Evolutionary conservation across 2,329 filamentous ascomycete genomes (phyloP).

Genomic region (Colletotrichum lini): DNA sequence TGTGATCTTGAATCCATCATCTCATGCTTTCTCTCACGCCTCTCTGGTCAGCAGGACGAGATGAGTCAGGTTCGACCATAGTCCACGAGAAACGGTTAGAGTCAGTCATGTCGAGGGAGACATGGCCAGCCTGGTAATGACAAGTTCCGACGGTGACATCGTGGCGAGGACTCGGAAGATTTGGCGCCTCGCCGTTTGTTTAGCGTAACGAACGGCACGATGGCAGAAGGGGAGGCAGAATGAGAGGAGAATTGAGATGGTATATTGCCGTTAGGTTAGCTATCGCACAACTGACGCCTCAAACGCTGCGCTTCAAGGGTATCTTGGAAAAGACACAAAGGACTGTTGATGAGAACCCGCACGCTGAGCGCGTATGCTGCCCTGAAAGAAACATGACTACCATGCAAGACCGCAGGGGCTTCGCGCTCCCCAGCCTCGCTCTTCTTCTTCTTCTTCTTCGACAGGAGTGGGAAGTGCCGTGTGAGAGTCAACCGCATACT

Average conservation of each 20-base stretch:
- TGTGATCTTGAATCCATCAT: background rate
- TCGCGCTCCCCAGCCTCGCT: background rate
- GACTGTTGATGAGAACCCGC: constrained; percentile 8
- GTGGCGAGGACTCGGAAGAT: too few relatives aligned
- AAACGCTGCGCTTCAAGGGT: constrained; percentile 34
- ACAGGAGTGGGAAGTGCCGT: background rate
- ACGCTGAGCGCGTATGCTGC: background rate
- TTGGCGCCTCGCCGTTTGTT: background rate
- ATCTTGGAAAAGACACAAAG: constrained; percentile 26
- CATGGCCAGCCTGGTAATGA: background rate
- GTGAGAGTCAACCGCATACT: background rate
- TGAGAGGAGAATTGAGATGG: constrained; percentile 4
- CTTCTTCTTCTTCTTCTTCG: too few relatives aligned
- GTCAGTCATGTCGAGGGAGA: too few relatives aligned
- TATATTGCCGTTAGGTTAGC: constrained; percentile 21
- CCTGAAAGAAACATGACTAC: background rate
- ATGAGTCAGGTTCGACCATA: too few relatives aligned
- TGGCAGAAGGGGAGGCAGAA: too few relatives aligned
- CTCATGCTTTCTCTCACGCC: background rate
- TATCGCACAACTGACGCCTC: constrained; percentile 10
- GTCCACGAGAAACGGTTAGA: background rate
- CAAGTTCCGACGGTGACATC: background rate
- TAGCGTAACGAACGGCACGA: background rate
- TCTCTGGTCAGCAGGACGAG: too few relatives aligned
- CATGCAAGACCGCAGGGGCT: background rate